Conservation (phyloP, 805 yeast genomes). For the Lipomyces oligophaga region DNA sequence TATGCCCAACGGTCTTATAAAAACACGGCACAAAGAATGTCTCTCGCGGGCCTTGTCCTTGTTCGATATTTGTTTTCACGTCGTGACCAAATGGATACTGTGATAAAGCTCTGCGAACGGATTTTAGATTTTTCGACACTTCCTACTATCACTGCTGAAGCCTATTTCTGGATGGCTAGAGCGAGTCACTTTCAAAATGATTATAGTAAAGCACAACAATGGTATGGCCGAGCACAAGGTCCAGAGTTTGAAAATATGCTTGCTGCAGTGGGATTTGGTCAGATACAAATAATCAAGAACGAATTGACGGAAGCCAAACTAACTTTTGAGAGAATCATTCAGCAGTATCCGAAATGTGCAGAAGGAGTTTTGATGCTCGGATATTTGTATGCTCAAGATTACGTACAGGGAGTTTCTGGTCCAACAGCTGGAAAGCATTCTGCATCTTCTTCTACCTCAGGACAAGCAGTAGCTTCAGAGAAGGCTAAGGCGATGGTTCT, state of each 20-base stretch:
- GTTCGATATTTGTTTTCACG: conserved; percentile 71
- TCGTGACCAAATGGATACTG: conserved; percentile 50
- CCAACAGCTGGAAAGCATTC: too few species aligned
- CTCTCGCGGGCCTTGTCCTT: conserved; percentile 55
- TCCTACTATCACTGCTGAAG: conserved; percentile 53
- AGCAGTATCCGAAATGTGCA: conserved; percentile 60
- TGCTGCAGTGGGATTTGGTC: conserved; percentile 80
- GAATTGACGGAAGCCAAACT: conserved; percentile 78
- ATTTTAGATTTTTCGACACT: conserved; percentile 44
- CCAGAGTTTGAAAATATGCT: conserved; percentile 57
- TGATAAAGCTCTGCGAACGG: conserved; percentile 53
- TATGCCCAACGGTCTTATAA: conserved; percentile 42
- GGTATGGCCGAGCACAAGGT: conserved; percentile 68
- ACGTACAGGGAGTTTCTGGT: conserved; percentile 40
- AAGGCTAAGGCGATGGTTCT: conserved; percentile 54
- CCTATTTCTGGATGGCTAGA: conserved; percentile 83
- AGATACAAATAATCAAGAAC: conserved; percentile 71
- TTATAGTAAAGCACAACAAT: conserved; percentile 63
- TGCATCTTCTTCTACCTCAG: conserved; percentile 1
- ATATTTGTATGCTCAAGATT: conserved; percentile 51
- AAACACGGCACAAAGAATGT: conserved; percentile 46
- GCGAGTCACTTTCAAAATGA: conserved; percentile 59
- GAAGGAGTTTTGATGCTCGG: conserved; percentile 74
- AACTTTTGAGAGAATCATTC: conserved; percentile 71
- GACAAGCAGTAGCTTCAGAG: conserved; percentile 23